These are phyloP conservation scores for Umbellularia californica DNA, from an alignment of 164 flowering plant genomes.

Conservation along the genomic window DNA sequence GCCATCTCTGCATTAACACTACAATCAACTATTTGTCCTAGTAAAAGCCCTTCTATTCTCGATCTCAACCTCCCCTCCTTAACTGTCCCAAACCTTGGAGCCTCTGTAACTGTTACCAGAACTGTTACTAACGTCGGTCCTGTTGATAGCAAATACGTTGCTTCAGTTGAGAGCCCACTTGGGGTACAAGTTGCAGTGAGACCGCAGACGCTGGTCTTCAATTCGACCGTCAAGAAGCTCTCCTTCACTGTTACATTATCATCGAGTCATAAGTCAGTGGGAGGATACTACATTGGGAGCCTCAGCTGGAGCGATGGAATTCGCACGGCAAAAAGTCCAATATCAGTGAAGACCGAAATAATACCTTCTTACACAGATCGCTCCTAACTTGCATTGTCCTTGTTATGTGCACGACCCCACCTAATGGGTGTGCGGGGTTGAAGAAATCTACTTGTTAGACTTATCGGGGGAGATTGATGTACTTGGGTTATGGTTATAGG, in stretches of 20 bases:
- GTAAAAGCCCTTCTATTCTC: conserved; percentile 1
- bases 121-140: conserved; percentile 43
- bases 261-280: conserved; percentile 26
- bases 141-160: conserved; percentile 21
- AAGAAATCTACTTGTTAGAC: too few species aligned
- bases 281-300: conserved; percentile 43
- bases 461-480: too few species aligned
- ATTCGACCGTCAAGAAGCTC: conserved; percentile 27
- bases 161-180: conserved; percentile 36
- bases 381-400: too few species aligned
- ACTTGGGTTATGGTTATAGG: too few species aligned
- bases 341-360: background rate
- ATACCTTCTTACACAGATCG: too few species aligned
- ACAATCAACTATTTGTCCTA: conserved; percentile 10
- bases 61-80: conserved; percentile 49
- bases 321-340: conserved; percentile 27
- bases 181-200: conserved; percentile 36
- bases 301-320: conserved; percentile 44
- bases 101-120: conserved; percentile 28
- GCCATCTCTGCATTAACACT: conserved; percentile 22
- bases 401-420: too few species aligned
- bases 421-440: too few species aligned
- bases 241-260: conserved; percentile 31
- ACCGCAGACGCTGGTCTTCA: conserved; percentile 39
- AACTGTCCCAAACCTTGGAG: conserved; percentile 34